Evolutionary conservation across 2,329 filamentous ascomycete species (phyloP).

Genomic region (Ilyonectria sp.): DNA sequence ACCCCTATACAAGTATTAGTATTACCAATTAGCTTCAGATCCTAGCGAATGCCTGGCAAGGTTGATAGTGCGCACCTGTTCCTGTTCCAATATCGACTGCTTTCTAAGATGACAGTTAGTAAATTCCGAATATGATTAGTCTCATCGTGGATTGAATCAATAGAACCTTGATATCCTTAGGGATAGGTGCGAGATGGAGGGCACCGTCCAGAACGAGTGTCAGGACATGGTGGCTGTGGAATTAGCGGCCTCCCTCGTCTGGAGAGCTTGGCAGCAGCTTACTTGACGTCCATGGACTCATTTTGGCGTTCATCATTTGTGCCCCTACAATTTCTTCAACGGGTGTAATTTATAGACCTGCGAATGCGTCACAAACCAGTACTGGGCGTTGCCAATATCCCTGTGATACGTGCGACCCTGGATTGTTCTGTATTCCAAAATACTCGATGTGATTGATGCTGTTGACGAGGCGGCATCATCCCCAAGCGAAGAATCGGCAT

Average conservation of each 20-base stretch:
- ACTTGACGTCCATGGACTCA: slow-evolving; percentile 43
- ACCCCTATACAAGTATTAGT: background rate
- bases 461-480: slow-evolving; percentile 27
- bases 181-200: slow-evolving; percentile 22
- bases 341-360: rapidly evolving
- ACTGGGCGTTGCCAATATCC: slow-evolving; percentile 35
- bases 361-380: slow-evolving; percentile 12
- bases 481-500: slow-evolving; percentile 28
- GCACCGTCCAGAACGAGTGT: slow-evolving; percentile 32
- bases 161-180: slow-evolving; percentile 26
- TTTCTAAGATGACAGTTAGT: background rate
- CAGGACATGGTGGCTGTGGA: slow-evolving; percentile 32
- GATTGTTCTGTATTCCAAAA: slow-evolving; percentile 37
- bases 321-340: slow-evolving; percentile 17
- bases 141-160: rapidly evolving
- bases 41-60: background rate
- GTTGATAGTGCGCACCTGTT: slow-evolving; percentile 19
- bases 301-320: slow-evolving; percentile 38
- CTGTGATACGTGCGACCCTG: slow-evolving; percentile 33
- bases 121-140: background rate
- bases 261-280: rapidly evolving
- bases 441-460: slow-evolving; percentile 31
- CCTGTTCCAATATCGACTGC: slow-evolving; percentile 36
- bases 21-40: rapidly evolving
- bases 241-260: background rate